Percentiles rank a stretch among this genome's conserved stretches.
Evolutionary conservation across 768 basidiomycete species (phyloP).

Genomic region (Tricholoma furcatifolium): DNA sequence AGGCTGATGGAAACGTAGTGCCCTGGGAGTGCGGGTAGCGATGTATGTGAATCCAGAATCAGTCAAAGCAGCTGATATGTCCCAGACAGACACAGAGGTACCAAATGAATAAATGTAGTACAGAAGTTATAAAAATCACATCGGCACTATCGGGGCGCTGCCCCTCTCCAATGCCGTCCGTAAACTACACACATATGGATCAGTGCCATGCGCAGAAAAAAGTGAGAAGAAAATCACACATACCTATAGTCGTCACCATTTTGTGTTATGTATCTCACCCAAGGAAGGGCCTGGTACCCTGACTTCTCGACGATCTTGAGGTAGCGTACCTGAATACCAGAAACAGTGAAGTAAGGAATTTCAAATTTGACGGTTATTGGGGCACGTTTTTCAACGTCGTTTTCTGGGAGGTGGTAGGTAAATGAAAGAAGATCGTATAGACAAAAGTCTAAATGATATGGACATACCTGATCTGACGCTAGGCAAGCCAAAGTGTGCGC

Average conservation of each 20-base stretch:
- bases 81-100: too few species aligned
- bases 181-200: too few species aligned
- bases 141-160: too few species aligned
- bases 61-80: too few species aligned
- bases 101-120: too few species aligned
- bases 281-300: conserved; percentile 93
- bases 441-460: not conserved
- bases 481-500: conserved; percentile 96
- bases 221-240: conserved; percentile 1
- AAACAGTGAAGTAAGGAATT: conserved; percentile 98
- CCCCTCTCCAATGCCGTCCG: too few species aligned
- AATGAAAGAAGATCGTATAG: not conserved
- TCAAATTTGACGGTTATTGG: conserved; percentile 98
- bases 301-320: conserved; percentile 99
- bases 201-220: too few species aligned
- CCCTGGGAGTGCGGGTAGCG: too few species aligned
- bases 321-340: conserved; percentile 96
- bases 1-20: too few species aligned
- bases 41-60: too few species aligned
- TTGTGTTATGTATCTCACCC: conserved; percentile 94
- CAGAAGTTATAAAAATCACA: too few species aligned
- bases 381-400: conserved; percentile 84
- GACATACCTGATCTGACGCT: conserved; percentile 85
- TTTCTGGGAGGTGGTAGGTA: conserved; percentile 35
- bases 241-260: conserved; percentile 92